phyloP scores from a whole-genome alignment of 2,329 filamentous ascomycete genomes.

The Alternaria sp. region DNA sequence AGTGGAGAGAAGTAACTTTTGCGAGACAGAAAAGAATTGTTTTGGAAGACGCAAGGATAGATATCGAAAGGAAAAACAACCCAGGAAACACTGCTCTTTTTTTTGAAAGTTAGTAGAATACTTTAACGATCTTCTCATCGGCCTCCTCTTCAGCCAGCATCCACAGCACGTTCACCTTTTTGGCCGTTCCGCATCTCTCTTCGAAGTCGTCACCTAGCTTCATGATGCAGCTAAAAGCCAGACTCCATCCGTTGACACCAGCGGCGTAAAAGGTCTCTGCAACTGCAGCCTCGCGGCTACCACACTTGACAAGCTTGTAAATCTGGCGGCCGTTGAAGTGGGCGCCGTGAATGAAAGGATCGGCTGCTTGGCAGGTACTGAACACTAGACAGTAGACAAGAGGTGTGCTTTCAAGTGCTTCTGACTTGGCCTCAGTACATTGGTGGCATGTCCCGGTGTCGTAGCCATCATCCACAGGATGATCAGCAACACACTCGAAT shows the following conservation, averaged over 20 bases:
- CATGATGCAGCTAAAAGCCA: slow-evolving; percentile 42
- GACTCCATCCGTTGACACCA: slow-evolving; percentile 39
- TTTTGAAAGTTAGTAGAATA: slow-evolving; percentile 35
- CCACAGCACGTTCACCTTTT: slow-evolving; percentile 34
- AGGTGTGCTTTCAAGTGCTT: slow-evolving; percentile 27
- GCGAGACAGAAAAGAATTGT: neutral
- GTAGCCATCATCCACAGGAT: slow-evolving; percentile 18
- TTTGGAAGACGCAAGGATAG: neutral
- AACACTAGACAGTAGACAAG: slow-evolving; percentile 39
- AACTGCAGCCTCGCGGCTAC: slow-evolving; percentile 39
- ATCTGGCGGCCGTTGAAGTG: slow-evolving; percentile 30
- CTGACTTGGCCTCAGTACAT: slow-evolving; percentile 36
- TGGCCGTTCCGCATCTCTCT: slow-evolving; percentile 21
- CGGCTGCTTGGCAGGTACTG: slow-evolving; percentile 28
- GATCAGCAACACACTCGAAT: slow-evolving; percentile 27
- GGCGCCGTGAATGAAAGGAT: slow-evolving; percentile 13
- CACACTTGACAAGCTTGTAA: slow-evolving; percentile 41
- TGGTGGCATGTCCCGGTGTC: slow-evolving; percentile 24
- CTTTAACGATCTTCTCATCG: slow-evolving; percentile 24
- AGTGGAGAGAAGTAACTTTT: neutral
- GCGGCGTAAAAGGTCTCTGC: slow-evolving; percentile 38
- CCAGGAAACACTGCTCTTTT: neutral
- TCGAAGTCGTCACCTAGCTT: slow-evolving; percentile 30
- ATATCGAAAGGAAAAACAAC: neutral
- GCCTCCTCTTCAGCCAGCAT: slow-evolving; percentile 27